phyloP scores from a whole-genome alignment of 495 filamentous ascomycete species.

The Tetracladium marchalianum region DNA sequence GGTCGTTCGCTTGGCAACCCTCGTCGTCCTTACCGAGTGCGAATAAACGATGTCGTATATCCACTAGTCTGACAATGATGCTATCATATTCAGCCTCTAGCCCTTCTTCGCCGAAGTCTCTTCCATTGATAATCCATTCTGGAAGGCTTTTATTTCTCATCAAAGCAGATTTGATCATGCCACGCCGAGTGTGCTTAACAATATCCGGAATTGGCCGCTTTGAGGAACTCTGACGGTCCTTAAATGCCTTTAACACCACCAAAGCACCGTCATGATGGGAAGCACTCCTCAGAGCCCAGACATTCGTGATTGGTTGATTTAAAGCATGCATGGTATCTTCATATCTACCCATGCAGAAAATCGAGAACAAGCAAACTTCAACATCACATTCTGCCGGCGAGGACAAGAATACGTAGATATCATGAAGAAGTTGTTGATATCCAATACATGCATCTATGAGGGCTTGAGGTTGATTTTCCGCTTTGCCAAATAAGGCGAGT shows the following conservation, averaged over 20 bases:
- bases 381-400: constrained; percentile 10
- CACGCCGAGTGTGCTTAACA: constrained; percentile 18
- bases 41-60: neutral
- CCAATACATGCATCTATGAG: constrained; percentile 12
- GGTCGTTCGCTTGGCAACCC: neutral
- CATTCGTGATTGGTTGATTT: neutral
- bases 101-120: constrained; percentile 15
- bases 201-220: constrained; percentile 7
- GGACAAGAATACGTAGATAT: constrained; percentile 3
- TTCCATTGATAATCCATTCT: constrained; percentile 20
- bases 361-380: constrained; percentile 19
- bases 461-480: constrained; percentile 16
- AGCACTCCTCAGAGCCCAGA: neutral
- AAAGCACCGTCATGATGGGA: constrained; percentile 21
- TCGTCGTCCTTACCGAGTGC: neutral
- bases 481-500: constrained; percentile 18
- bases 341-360: constrained; percentile 22
- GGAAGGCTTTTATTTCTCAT: constrained; percentile 14
- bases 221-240: constrained; percentile 3
- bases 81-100: constrained; percentile 16
- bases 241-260: constrained; percentile 20
- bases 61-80: constrained; percentile 11
- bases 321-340: constrained; percentile 14
- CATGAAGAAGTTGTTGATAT: constrained; percentile 14
- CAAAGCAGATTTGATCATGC: constrained; percentile 15